Conservation (phyloP, 208 protist genomes). For the Leishmania gerbilli region DNA sequence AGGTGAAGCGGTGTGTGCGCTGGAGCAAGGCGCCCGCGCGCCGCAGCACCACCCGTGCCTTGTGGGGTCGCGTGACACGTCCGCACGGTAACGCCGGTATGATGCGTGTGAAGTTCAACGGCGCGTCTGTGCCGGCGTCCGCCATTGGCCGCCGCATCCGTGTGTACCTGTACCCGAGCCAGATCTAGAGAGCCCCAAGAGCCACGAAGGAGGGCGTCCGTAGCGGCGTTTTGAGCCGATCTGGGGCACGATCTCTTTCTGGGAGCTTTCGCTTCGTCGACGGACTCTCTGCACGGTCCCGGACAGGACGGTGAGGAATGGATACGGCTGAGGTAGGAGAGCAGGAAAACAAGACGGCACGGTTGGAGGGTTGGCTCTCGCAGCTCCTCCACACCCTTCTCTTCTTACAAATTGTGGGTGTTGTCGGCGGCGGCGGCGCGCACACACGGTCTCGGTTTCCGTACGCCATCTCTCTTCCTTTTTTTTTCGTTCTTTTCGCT, state of each 20-base stretch:
- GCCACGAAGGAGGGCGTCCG: neutral
- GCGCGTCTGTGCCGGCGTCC: conserved; percentile 93
- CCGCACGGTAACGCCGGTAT: conserved; percentile 98
- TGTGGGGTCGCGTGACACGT: conserved; percentile 98
- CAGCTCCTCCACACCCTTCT: neutral
- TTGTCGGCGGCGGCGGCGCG: neutral
- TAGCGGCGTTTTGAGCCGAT: neutral
- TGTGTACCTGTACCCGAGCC: conserved; percentile 98
- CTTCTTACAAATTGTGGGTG: neutral
- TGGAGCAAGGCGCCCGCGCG: conserved; percentile 90
- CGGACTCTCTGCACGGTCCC: neutral
- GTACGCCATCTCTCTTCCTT: neutral
- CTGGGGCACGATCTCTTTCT: neutral
- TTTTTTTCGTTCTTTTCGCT: neutral
- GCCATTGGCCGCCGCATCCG: conserved; percentile 96
- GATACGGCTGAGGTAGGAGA: neutral
- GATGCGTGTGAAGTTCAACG: conserved; percentile 98
- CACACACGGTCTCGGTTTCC: neutral
- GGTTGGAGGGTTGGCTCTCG: neutral
- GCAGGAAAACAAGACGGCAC: neutral
- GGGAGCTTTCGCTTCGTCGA: neutral
- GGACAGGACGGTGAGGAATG: neutral
- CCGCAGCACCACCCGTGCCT: conserved; percentile 92
- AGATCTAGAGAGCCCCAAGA: conserved; percentile 90
- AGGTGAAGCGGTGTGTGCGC: conserved; percentile 91